Percentiles rank a stretch among this genome's conserved stretches.
Evolutionary conservation across 495 filamentous ascomycete species (phyloP).

Genomic region (Hyaloscypha finlandica): DNA sequence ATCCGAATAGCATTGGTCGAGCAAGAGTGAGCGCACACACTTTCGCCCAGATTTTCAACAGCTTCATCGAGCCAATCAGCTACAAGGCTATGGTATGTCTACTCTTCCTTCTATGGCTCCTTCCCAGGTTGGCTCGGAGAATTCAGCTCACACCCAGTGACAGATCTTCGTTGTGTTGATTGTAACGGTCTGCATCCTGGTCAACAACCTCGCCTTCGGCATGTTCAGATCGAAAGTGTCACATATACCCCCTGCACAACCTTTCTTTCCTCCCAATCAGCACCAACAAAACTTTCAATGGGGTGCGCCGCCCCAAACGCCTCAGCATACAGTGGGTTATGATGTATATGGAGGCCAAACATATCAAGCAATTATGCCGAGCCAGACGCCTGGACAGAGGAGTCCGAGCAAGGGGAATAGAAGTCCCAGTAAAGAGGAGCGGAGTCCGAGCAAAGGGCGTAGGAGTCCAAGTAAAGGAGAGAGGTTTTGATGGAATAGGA

Average conservation of each 20-base stretch:
- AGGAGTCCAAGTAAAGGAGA: constrained; percentile 16
- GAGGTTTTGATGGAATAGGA: constrained; percentile 2
- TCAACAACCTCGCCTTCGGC: constrained; percentile 59
- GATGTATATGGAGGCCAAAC: constrained; percentile 21
- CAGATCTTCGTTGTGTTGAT: constrained; percentile 56
- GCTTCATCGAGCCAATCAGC: constrained; percentile 69
- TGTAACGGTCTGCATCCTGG: constrained; percentile 55
- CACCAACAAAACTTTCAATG: constrained; percentile 28
- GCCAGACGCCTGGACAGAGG: constrained; percentile 24
- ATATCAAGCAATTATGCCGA: constrained; percentile 32
- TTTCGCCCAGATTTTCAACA: constrained; percentile 79
- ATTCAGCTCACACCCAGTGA: background rate
- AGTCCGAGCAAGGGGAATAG: constrained; percentile 32
- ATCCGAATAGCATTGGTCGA: constrained; percentile 64
- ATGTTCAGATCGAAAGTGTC: constrained; percentile 40
- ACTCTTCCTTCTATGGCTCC: background rate
- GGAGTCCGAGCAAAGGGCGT: constrained; percentile 28
- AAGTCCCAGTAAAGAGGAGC: constrained; percentile 29
- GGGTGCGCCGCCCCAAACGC: constrained; percentile 28
- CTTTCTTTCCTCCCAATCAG: constrained; percentile 19
- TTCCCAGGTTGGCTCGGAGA: background rate
- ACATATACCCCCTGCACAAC: constrained; percentile 30
- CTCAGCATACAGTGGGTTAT: constrained; percentile 14
- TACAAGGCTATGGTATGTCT: constrained; percentile 69
- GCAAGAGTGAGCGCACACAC: constrained; percentile 72